phyloP scores from a whole-genome alignment of 2,329 filamentous ascomycete species.

The Ceratocystis lukuohia region DNA sequence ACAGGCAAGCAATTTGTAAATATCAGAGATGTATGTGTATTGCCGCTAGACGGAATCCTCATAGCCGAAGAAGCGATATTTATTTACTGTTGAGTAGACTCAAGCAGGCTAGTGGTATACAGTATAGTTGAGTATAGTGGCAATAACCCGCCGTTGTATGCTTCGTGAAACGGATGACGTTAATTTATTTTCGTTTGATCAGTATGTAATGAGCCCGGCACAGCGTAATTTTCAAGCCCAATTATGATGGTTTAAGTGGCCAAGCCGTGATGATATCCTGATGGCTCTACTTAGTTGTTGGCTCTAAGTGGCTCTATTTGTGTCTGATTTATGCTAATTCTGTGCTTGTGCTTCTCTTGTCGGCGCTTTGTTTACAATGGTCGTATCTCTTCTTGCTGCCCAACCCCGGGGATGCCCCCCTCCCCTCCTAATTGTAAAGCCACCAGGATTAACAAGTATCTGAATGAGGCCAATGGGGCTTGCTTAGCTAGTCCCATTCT shows the following conservation, averaged over 20 bases:
- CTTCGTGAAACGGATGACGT: neutral
- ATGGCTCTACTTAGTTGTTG: neutral
- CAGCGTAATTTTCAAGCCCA: neutral
- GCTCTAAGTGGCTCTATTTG: neutral
- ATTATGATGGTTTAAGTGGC: neutral
- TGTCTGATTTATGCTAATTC: neutral
- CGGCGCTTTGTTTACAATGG: neutral
- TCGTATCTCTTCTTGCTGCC: neutral
- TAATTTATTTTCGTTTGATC: neutral
- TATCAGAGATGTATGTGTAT: neutral
- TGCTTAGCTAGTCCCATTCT: neutral
- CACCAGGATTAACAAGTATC: neutral
- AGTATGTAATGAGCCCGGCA: neutral
- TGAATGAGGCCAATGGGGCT: conserved; percentile 4
- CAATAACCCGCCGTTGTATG: neutral
- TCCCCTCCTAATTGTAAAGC: neutral
- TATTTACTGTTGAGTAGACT: too few relatives aligned
- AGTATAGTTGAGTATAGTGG: neutral
- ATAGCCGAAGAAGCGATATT: neutral
- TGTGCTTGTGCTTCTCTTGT: neutral
- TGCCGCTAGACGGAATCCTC: too few relatives aligned
- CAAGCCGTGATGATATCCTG: neutral
- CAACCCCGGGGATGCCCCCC: neutral
- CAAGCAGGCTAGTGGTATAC: neutral
- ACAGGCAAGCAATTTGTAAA: neutral